Evolutionary conservation across 805 yeast genomes (phyloP).

Genomic region (Candida patagonica): DNA sequence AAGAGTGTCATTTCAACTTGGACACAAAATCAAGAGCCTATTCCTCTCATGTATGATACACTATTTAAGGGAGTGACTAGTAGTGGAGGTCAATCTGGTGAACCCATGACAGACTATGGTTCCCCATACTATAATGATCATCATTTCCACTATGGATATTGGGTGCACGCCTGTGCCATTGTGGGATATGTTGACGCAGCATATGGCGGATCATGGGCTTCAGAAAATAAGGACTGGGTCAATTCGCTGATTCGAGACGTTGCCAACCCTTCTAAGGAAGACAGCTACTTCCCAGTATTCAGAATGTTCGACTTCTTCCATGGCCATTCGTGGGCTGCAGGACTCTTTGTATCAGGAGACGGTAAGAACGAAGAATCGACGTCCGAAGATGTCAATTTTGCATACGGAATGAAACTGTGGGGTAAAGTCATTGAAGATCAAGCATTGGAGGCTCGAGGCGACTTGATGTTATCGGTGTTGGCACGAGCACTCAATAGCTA

Average conservation of each 20-base stretch:
- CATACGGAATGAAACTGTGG: conserved; percentile 68
- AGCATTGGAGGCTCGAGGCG: conserved; percentile 48
- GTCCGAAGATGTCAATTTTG: conserved; percentile 65
- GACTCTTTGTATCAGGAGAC: conserved; percentile 52
- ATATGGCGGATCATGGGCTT: conserved; percentile 44
- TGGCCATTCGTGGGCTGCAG: conserved; percentile 78
- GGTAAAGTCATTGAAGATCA: conserved; percentile 48
- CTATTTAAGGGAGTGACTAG: conserved; percentile 40
- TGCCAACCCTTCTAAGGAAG: conserved; percentile 46
- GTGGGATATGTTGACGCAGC: conserved; percentile 52
- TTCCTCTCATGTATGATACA: conserved; percentile 71
- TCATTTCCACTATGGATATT: conserved; percentile 84
- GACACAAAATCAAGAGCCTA: conserved; percentile 54
- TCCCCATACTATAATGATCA: conserved; percentile 73
- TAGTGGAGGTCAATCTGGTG: conserved; percentile 23
- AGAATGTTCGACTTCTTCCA: conserved; percentile 64
- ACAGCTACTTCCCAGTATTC: conserved; percentile 55
- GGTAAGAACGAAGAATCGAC: conserved; percentile 68
- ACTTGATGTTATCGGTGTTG: conserved; percentile 51
- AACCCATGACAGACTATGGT: conserved; percentile 58
- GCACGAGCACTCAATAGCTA: conserved; percentile 46
- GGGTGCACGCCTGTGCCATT: conserved; percentile 72
- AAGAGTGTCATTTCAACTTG: conserved; percentile 64
- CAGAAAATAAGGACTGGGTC: conserved; percentile 45
- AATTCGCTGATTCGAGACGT: conserved; percentile 57